A percentile compares a stretch with the other conserved stretches of the same genome.
Conservation (phyloP, 2,329 filamentous ascomycete genomes). For the Ascochyta koolunga region DNA sequence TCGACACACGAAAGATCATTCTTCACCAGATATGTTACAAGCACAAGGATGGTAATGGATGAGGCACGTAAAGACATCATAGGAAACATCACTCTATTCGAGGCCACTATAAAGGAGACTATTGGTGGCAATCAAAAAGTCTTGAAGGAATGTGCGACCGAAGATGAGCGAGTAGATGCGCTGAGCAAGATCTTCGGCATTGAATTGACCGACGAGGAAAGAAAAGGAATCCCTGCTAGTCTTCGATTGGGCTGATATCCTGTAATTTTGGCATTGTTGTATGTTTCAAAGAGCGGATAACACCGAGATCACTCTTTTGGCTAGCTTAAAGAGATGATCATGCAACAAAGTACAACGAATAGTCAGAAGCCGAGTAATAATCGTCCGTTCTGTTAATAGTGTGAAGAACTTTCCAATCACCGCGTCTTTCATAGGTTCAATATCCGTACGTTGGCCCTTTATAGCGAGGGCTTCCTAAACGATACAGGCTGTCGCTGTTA, state of each 20-base stretch:
- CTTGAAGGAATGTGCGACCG: conserved; percentile 9
- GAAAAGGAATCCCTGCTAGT: neutral
- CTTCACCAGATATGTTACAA: conserved; percentile 24
- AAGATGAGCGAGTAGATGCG: conserved; percentile 11
- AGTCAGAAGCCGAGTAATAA: too few species aligned
- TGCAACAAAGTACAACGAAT: too few species aligned
- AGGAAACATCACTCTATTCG: conserved; percentile 13
- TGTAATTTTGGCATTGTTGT: neutral
- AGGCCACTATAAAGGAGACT: conserved; percentile 1
- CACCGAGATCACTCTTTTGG: too few species aligned
- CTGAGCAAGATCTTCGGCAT: conserved; percentile 10
- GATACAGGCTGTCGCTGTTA: too few species aligned
- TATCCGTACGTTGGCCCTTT: too few species aligned
- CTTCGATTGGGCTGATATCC: neutral
- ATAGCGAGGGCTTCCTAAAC: too few species aligned
- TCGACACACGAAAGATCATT: conserved; percentile 22
- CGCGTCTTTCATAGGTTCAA: too few species aligned
- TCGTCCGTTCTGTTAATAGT: too few species aligned
- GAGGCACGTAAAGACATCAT: conserved; percentile 10
- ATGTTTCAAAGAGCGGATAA: neutral
- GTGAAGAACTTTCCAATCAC: too few species aligned
- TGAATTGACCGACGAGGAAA: conserved; percentile 10
- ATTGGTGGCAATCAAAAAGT: neutral
- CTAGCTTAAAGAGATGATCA: too few species aligned
- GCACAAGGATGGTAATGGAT: conserved; percentile 20